Percentiles rank a stretch among this genome's conserved stretches.
Evolutionary conservation across 129 eudicot genomes (phyloP).

Genomic region (carrot (Daucus carota)): DH1_v3.0 NC_030386.2:22244001-22244500

Average conservation of each 20-base stretch:
- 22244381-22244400: too few species aligned
- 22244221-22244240: conserved; percentile 11
- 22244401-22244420: too few species aligned
- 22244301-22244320: conserved; percentile 9
- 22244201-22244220: neutral
- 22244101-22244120: conserved; percentile 2
- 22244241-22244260: conserved; percentile 22
- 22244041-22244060: neutral
- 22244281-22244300: conserved; percentile 3
- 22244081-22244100: neutral
- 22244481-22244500: too few species aligned
- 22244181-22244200: neutral
- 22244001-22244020: neutral
- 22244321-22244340: conserved; percentile 23
- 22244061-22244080: neutral
- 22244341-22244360: neutral
- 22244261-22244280: conserved; percentile 22
- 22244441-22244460: too few species aligned
- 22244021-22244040: neutral
- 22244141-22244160: neutral
- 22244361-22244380: neutral
- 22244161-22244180: neutral
- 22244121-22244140: conserved; percentile 3
- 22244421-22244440: too few species aligned
- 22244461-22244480: too few species aligned